Evolutionary conservation across 106 monocot species (phyloP).

Genomic region (Dioscorea alata): DNA sequence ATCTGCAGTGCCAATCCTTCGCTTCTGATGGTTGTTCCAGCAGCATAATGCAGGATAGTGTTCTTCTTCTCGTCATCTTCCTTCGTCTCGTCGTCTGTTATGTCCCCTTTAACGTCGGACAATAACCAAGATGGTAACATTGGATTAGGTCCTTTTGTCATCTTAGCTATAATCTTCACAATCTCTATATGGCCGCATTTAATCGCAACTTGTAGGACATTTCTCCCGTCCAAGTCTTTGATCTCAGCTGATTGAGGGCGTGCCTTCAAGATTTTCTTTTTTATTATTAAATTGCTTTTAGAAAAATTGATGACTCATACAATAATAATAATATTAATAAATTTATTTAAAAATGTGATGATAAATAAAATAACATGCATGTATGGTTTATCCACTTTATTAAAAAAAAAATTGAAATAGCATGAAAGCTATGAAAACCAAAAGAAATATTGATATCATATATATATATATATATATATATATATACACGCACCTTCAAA

Average conservation of each 20-base stretch:
- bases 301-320: no score
- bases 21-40: not conserved
- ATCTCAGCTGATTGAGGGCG: not conserved
- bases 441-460: no score
- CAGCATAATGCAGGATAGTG: conserved; percentile 8
- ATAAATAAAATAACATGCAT: no score
- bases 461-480: no score
- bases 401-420: no score
- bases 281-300: no score
- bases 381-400: no score
- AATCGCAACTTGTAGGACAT: conserved; percentile 23
- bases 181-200: conserved; percentile 11
- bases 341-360: no score
- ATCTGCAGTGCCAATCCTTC: not conserved
- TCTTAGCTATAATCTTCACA: conserved; percentile 3
- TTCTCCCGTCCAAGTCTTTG: not conserved
- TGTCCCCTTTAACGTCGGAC: not conserved
- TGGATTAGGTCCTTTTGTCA: conserved; percentile 4
- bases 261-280: no score
- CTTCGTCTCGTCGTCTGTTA: not conserved
- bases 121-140: conserved; percentile 8
- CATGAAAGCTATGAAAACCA: no score
- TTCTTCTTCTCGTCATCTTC: not conserved
- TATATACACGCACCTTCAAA: not conserved
- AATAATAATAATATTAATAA: no score